Percentiles rank a stretch among this genome's conserved stretches.
Evolutionary conservation across 345 rosid species (phyloP).

Genomic region (Geranium rotundifolium): DNA sequence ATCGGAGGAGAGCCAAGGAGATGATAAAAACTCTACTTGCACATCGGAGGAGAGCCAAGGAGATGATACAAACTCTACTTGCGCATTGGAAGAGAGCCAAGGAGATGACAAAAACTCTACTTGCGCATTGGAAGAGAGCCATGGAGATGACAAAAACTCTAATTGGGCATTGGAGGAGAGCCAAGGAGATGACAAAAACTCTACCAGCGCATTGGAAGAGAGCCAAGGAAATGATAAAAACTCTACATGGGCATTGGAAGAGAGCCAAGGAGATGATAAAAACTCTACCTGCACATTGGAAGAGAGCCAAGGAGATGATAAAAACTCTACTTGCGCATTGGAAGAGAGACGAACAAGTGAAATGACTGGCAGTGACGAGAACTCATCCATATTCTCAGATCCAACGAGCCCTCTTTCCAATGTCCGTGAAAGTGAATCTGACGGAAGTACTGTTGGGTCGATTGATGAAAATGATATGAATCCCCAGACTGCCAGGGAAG

Average conservation of each 20-base stretch:
- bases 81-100: constrained; percentile 31
- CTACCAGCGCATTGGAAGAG: constrained; percentile 2
- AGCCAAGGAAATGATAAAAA: constrained; percentile 17
- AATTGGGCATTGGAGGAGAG: constrained; percentile 34
- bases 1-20: constrained; percentile 15
- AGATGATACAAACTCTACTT: constrained; percentile 15
- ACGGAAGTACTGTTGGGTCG: constrained; percentile 53
- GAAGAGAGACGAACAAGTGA: constrained; percentile 41
- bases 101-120: too few relatives aligned
- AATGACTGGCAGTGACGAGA: constrained; percentile 47
- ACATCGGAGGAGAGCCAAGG: constrained; percentile 26
- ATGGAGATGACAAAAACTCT: constrained; percentile 17
- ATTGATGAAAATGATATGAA: constrained; percentile 37
- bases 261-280: constrained; percentile 12
- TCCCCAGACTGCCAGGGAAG: constrained; percentile 23
- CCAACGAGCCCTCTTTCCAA: constrained; percentile 28
- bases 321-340: constrained; percentile 17
- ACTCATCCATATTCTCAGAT: constrained; percentile 39
- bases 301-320: constrained; percentile 17
- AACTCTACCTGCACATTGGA: too few relatives aligned
- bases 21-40: constrained; percentile 16
- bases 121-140: constrained; percentile 8
- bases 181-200: too few relatives aligned
- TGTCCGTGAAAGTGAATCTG: constrained; percentile 51
- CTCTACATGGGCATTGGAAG: constrained; percentile 25